Percentiles rank a stretch among this genome's conserved stretches.
phyloP scores from a whole-genome alignment of 2,329 filamentous ascomycete genomes.

The Pseudogymnoascus pannorum region DNA sequence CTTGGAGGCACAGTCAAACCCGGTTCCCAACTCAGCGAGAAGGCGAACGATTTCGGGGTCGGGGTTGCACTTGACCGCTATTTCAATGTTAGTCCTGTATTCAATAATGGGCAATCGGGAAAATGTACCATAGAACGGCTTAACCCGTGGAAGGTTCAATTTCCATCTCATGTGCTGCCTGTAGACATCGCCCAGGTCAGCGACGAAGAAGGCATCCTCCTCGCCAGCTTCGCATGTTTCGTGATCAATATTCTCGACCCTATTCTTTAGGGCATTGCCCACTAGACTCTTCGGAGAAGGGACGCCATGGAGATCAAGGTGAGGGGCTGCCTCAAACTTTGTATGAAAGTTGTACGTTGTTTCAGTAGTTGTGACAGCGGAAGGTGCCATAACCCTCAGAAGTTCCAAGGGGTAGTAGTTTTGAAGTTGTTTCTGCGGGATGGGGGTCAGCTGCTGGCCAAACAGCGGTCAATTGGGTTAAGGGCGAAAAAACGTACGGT shows the following conservation, averaged over 20 bases:
- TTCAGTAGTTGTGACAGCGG: slow-evolving; percentile 50
- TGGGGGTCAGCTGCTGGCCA: not conserved
- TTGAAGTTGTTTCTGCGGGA: slow-evolving; percentile 11
- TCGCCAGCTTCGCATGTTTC: slow-evolving; percentile 86
- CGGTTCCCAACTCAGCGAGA: slow-evolving; percentile 79
- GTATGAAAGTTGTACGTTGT: slow-evolving; percentile 28
- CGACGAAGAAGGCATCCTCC: slow-evolving; percentile 97
- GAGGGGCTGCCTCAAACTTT: slow-evolving; percentile 24
- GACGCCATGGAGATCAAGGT: slow-evolving; percentile 24
- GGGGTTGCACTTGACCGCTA: slow-evolving; percentile 98
- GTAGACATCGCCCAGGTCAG: slow-evolving; percentile 96
- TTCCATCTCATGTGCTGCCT: slow-evolving; percentile 98
- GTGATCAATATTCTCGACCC: slow-evolving; percentile 75
- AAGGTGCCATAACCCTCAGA: slow-evolving; percentile 55
- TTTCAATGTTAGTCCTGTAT: slow-evolving; percentile 11
- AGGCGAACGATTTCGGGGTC: slow-evolving; percentile 84
- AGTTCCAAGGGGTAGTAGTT: slow-evolving; percentile 1
- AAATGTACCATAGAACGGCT: slow-evolving; percentile 84
- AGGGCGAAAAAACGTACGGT: slow-evolving; percentile 9
- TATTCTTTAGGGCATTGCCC: slow-evolving; percentile 76
- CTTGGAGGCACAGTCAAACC: slow-evolving; percentile 98
- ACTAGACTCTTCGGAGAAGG: slow-evolving; percentile 68
- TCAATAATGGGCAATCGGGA: slow-evolving; percentile 2
- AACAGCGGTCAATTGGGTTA: not conserved
- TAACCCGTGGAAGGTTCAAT: slow-evolving; percentile 82